Base-by-base conservation (phyloP, 73 alveolate genomes). In the Blepharisma stoltei region DNA sequence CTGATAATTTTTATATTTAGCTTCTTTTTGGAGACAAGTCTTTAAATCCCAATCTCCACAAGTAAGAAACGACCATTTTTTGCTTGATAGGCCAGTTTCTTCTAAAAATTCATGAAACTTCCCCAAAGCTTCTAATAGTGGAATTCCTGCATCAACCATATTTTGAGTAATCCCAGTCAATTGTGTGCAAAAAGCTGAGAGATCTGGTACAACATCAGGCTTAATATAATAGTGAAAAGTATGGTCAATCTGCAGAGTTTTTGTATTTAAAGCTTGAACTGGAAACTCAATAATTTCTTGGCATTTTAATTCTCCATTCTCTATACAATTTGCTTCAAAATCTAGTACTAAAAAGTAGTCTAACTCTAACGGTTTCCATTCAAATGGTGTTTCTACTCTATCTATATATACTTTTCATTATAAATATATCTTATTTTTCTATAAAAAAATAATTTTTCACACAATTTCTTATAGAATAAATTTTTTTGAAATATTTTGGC, bases 211-310 rank as follows among this genome's bases (percentile, higher is more conserved):
- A 6, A 84, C 71, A 4, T 81, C 60, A 4, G 97, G 95, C 70
- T 88, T 87, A 5, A 90, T 82, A 53, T 76, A 88, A 6, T 80
- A 68, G 45, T 84, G 86, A 77, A 88, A 88, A 6, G 41, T 77
- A 20, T 53, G 70, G 7, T 69, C 73, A 5, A 88, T 76, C 48
- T 90, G 54, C 54, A 65, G 49, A 45, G 82, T 41, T 60, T 78
- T 70, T 23, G 68, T 70, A 71, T 84, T 82, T n/a, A 84, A 50
- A 0, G 88, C 83, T 37, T 71, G 78, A 0, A 85, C 92, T 38
- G 95, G 94, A 69, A 90, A 85, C 83, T 90, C 95, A 82, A 90
- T 90, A 71, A 90, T 88, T 70, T 90, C 97, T 70, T 82, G 77
- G 38, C 82, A 82, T 20, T 60, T 70, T 50, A 85, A 66, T 8